Base-by-base conservation (phyloP, 2,329 filamentous ascomycete genomes). In the Cercospora sp. region DNA sequence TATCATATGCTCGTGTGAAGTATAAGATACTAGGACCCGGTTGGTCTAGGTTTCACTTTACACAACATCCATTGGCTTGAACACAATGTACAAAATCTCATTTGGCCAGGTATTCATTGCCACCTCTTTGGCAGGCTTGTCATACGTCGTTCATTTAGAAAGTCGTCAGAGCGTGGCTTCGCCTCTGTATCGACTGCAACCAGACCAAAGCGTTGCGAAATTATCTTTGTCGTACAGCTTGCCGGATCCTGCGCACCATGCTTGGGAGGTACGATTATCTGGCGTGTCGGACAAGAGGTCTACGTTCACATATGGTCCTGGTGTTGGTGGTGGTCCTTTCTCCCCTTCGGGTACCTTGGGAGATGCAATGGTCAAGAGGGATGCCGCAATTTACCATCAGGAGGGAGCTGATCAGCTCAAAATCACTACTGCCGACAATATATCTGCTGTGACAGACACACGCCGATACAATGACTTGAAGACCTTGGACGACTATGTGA, bases 401-500 rank as follows among this genome's bases (percentile, higher is more conserved):
- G 63, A 65, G 33, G 53, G 53, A 31, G 42, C 42, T 12, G 53
- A 31, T 51, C 53, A 65, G 33, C 53, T 65, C 13, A 60, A 30
- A 16, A 30, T 59, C 13, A 31, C 53, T 13, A 28, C 20, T 3
- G 53, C 63, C 18, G 63, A 65, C 1, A 65, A 59, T 33, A 26
- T 55, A 4, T 65, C 63, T 9, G 63, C 63, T 16, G 23, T 42
- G 13, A 20, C 55, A 16, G 53, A 36, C 20, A 60, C 33, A 20
- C 23, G 30, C 8, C 45, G 45, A 23, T 74, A 73, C 64, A 66
- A 72, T 30, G 65, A 65, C 2, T 65, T 75, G 26, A 65, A 70
- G 16, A 72, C 66, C 5, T 30, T 75, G 2, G 67, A 74, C 13
- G 81, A 82, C 73, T 83, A 80, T 67, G 73, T 71, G 26, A 73